Conservation (phyloP, 345 rosid genomes). For the Laguncularia racemosa region DNA sequence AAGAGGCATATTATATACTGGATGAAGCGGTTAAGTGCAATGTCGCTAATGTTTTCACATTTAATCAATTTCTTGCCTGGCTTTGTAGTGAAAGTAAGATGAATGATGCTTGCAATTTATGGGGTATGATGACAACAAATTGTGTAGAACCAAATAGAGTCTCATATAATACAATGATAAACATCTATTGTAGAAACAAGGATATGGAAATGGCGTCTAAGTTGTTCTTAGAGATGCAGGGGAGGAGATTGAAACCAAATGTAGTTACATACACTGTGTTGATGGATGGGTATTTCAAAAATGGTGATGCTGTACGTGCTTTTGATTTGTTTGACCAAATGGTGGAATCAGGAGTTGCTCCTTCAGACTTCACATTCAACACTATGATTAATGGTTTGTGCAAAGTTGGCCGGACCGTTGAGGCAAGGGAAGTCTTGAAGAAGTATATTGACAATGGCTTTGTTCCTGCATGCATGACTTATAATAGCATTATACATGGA, state of each 20-base stretch:
- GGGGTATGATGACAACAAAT: conserved; percentile 48
- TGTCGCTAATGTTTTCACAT: conserved; percentile 44
- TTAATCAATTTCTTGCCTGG: conserved; percentile 48
- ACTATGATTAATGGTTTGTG: conserved; percentile 53
- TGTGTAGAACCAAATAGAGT: conserved; percentile 34
- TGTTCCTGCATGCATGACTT: conserved; percentile 40
- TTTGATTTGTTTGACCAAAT: conserved; percentile 44
- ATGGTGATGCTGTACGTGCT: conserved; percentile 34
- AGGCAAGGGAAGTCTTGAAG: conserved; percentile 45
- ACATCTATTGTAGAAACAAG: conserved; percentile 38
- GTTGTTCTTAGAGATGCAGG: conserved; percentile 39
- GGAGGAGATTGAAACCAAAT: conserved; percentile 49
- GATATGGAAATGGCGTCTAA: conserved; percentile 37
- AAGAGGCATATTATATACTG: conserved; percentile 43
- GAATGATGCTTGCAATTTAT: conserved; percentile 43
- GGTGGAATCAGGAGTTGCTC: conserved; percentile 34
- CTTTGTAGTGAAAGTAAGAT: conserved; percentile 41
- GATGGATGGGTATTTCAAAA: conserved; percentile 60
- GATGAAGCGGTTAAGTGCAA: conserved; percentile 50
- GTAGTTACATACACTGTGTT: conserved; percentile 48
- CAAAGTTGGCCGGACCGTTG: conserved; percentile 47
- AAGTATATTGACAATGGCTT: conserved; percentile 36
- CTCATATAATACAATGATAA: conserved; percentile 63
- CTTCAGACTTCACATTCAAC: conserved; percentile 47
- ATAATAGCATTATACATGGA: conserved; percentile 63